Evolutionary conservation across 352 stramenopile species (phyloP).

Genomic region (Plasmopara halstedii): DNA sequence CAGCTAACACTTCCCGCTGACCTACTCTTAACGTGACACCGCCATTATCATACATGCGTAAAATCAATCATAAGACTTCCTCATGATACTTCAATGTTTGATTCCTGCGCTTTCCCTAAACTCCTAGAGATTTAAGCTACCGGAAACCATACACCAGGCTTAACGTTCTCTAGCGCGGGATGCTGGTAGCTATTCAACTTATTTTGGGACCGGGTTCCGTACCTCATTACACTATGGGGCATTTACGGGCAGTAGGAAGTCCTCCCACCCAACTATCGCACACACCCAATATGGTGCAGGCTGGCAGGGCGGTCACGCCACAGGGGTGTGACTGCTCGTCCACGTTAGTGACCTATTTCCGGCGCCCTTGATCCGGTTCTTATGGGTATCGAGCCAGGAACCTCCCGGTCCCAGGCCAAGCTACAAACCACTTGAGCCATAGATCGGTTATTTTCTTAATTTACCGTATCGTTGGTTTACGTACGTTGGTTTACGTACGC

Average conservation of each 20-base stretch:
- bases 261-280: not conserved
- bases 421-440: not conserved
- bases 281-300: not conserved
- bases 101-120: too few relatives aligned
- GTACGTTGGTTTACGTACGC: too few relatives aligned
- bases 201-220: not conserved
- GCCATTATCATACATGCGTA: too few relatives aligned
- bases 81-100: too few relatives aligned
- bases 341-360: not conserved
- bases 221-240: not conserved
- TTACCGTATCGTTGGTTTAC: too few relatives aligned
- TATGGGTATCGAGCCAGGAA: not conserved
- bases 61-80: too few relatives aligned
- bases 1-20: too few relatives aligned
- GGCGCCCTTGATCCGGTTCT: not conserved
- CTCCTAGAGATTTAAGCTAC: not conserved
- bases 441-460: too few relatives aligned
- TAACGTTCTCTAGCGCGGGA: not conserved
- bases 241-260: not conserved
- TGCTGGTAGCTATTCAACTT: not conserved
- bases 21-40: too few relatives aligned
- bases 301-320: not conserved
- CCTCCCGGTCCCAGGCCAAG: not conserved
- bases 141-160: not conserved
- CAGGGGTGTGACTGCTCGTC: not conserved